These are phyloP conservation scores for Hsuehochloa calcarea DNA, from an alignment of 176 grass and related monocot species.

Conservation along the genomic window DNA sequence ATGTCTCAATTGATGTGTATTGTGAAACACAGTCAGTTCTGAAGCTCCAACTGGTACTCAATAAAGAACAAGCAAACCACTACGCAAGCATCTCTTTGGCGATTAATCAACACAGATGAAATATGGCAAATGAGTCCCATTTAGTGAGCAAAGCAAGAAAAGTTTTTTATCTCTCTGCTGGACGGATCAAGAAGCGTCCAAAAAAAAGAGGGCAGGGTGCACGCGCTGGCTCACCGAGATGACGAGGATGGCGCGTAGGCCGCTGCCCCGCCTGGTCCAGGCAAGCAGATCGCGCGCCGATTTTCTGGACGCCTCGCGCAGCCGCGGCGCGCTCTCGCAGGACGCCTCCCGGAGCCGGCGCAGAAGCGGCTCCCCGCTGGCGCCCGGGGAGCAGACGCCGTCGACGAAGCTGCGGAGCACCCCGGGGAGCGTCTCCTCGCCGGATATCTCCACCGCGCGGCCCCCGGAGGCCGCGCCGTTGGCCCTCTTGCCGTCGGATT, in stretches of 20 bases:
- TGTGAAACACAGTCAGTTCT: not conserved
- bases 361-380: constrained; percentile 47
- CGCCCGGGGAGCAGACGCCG: constrained; percentile 27
- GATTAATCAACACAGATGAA: not conserved
- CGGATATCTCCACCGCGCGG: constrained; percentile 30
- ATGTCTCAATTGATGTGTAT: not conserved
- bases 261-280: constrained; percentile 71
- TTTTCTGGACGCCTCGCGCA: constrained; percentile 66
- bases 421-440: constrained; percentile 39
- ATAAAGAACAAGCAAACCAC: not conserved
- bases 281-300: constrained; percentile 58
- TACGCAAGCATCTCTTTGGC: not conserved
- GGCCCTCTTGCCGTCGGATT: not conserved
- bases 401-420: constrained; percentile 69
- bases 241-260: constrained; percentile 80
- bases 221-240: constrained; percentile 58
- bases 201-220: not conserved
- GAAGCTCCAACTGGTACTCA: not conserved
- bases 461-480: constrained; percentile 29
- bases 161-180: not conserved
- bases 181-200: not conserved
- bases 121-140: not conserved
- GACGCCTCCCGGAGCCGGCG: constrained; percentile 47
- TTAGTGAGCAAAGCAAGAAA: not conserved
- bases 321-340: constrained; percentile 46